Conservation (phyloP, 2,329 filamentous ascomycete genomes). For the Aspergillus fumigatus region DNA sequence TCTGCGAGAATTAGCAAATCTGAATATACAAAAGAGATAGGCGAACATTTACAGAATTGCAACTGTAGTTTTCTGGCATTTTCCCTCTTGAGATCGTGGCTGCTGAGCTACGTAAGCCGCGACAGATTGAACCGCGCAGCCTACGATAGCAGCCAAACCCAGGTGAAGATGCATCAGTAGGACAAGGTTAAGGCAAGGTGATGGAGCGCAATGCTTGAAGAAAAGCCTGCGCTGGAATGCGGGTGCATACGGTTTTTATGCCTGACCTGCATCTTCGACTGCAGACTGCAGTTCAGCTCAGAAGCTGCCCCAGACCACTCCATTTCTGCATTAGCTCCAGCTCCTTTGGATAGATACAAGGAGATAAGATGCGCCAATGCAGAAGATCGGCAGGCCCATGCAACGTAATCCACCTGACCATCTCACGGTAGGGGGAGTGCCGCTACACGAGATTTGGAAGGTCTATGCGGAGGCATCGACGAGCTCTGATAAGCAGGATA, state of each 20-base stretch:
- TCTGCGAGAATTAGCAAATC: constrained; percentile 8
- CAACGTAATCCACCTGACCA: not conserved
- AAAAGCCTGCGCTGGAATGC: not conserved
- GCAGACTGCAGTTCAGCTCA: not conserved
- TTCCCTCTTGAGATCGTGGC: constrained; percentile 13
- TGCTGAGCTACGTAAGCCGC: constrained; percentile 10
- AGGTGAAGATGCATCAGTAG: not conserved
- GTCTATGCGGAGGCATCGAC: not conserved
- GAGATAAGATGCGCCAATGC: not conserved
- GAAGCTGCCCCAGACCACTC: not conserved
- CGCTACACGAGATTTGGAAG: not conserved
- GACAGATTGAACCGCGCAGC: not conserved
- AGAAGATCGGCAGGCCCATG: not conserved
- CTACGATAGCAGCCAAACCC: not conserved
- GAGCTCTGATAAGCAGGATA: not conserved
- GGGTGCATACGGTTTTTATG: not conserved
- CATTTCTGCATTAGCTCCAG: not conserved
- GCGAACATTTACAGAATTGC: constrained; percentile 23
- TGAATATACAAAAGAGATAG: not conserved
- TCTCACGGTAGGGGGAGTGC: not conserved
- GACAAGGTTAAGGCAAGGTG: not conserved
- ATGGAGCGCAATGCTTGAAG: not conserved
- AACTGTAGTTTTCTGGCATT: constrained; percentile 28
- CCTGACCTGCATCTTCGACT: not conserved
- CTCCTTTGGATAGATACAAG: not conserved